Conservation (phyloP, 495 filamentous ascomycete species). For the Podospora anserina region DNA sequence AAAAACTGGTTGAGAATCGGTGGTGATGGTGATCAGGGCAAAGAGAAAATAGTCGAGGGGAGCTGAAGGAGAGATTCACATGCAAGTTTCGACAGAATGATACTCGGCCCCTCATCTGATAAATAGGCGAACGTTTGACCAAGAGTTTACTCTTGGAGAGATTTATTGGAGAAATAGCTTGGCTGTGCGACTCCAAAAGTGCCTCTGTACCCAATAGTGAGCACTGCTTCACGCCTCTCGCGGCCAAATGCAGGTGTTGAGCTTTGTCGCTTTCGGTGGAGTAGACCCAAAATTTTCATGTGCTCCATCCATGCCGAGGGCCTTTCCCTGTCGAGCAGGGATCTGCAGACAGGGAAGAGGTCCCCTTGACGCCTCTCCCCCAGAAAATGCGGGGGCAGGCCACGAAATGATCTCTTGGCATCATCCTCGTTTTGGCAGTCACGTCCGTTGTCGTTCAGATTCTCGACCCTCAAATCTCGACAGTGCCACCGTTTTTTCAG, state of each 20-base stretch:
- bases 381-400: constrained; percentile 20
- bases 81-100: neutral
- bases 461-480: neutral
- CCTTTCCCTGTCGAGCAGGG: constrained; percentile 16
- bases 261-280: neutral
- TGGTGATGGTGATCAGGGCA: neutral
- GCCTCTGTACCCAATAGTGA: neutral
- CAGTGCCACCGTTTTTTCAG: neutral
- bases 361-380: constrained; percentile 23
- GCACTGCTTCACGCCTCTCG: neutral
- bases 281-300: constrained; percentile 28
- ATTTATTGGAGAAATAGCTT: neutral
- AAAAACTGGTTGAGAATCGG: neutral
- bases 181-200: neutral
- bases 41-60: neutral
- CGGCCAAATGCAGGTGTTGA: constrained; percentile 2
- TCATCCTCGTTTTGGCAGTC: constrained; percentile 28
- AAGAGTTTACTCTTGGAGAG: neutral
- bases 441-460: constrained; percentile 13
- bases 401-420: constrained; percentile 18
- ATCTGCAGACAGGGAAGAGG: neutral
- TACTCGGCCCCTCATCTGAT: neutral
- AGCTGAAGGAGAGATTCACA: neutral
- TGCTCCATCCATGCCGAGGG: constrained; percentile 33
- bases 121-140: neutral